Conservation (phyloP, 176 grass and related monocot species). For the Aegilops longissima region DNA sequence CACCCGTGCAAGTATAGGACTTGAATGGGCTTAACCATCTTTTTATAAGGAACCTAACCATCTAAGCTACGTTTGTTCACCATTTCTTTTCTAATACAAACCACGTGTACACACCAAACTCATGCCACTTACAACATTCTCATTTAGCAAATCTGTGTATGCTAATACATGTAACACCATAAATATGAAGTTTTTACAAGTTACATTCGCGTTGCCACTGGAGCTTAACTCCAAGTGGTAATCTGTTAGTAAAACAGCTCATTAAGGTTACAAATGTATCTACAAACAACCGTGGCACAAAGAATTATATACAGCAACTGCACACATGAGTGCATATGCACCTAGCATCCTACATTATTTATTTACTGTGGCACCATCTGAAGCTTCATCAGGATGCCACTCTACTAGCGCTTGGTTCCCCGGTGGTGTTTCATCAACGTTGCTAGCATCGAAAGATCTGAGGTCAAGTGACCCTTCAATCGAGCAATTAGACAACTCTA, state of each 20-base stretch:
- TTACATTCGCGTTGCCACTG: neutral
- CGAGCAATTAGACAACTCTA: slow-evolving; percentile 42
- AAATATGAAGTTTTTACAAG: neutral
- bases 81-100: neutral
- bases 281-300: slow-evolving; percentile 27
- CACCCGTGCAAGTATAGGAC: too few species aligned
- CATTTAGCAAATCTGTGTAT: neutral
- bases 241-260: slow-evolving; percentile 6
- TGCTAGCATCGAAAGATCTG: slow-evolving; percentile 8
- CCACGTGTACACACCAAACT: neutral
- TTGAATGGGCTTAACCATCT: too few species aligned
- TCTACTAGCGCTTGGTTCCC: slow-evolving; percentile 37
- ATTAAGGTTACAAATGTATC: slow-evolving; percentile 29
- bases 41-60: too few species aligned
- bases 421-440: neutral
- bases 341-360: slow-evolving; percentile 29
- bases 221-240: slow-evolving; percentile 5
- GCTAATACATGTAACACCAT: neutral
- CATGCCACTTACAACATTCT: neutral
- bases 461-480: slow-evolving; percentile 20
- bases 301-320: slow-evolving; percentile 38
- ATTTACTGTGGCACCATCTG: slow-evolving; percentile 8
- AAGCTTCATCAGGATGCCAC: slow-evolving; percentile 44
- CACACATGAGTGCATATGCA: slow-evolving; percentile 11
- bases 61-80: too few species aligned